Evolutionary conservation across 2,329 filamentous ascomycete species (phyloP), one percentile per base, ranked within the genome.

Genomic region (Monilinia laxa): DNA sequence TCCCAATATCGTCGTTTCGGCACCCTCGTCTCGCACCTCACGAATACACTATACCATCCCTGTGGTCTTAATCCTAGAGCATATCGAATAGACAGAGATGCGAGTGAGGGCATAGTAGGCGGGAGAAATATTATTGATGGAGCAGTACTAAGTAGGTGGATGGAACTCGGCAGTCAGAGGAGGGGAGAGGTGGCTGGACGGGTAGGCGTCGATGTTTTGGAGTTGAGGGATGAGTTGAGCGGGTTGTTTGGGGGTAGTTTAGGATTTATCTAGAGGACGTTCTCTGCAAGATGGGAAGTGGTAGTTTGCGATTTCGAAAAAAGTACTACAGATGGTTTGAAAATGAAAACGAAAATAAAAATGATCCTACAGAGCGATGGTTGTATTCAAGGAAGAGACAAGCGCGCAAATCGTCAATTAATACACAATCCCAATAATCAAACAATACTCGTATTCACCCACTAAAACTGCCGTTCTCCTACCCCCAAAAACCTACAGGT

Each of bases 1-100:
- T 82, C 89, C 7, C 83, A 88, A 14, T 98, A 98, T 79, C 89
- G 95, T 1, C 89, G 93, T 0, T 84, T 99, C 4, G 88, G 88
- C 4, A 92, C 91, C 1, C 82, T 99, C 4, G 86, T 93, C 57
- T 90, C 89, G 4, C 93, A 96, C 75, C 83, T 99, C 1, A 83
- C 88, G 11, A 91, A 88, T 45, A 87, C 89, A 0, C 84, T 97
- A 10, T 88, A 91, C 54, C 88, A 93, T 70, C 81, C 90, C 5
- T 91, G 88, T 10, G 92, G 91, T 0, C 82, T 97, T 60, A 98
- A 98, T 78, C 90, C 92, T 2, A 87, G 90, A 65, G 91, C 88
- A 0, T 91, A 94, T 79, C 85, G 95, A 18, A 81, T 88, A 1
- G 86, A 88, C 62, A 82, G 82, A 66, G 85, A 80, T 71, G 85